Evolutionary conservation across 169 alveolate species (phyloP).

Genomic region (Plasmodium billcollinsi): DNA sequence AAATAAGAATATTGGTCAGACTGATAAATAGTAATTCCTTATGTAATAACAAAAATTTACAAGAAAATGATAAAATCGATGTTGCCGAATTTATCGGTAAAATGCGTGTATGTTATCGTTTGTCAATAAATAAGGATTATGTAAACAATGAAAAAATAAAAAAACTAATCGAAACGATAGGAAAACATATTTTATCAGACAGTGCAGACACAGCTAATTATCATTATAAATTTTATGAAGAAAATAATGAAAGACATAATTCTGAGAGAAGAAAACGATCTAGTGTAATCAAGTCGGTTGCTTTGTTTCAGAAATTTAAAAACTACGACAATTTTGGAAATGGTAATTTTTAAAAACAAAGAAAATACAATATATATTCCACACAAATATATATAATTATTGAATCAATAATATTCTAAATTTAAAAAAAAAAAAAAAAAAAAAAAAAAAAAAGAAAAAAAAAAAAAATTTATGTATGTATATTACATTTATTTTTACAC

Average conservation of each 20-base stretch:
- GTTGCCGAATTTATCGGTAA: constrained; percentile 90
- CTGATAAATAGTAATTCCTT: constrained; percentile 83
- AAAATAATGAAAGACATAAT: constrained; percentile 23
- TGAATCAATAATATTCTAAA: neutral
- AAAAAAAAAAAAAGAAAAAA: neutral
- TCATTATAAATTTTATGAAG: constrained; percentile 85
- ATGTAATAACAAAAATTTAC: constrained; percentile 80
- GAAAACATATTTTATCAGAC: constrained; percentile 87
- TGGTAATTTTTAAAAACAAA: constrained; percentile 20
- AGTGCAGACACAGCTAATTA: constrained; percentile 90
- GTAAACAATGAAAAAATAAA: constrained; percentile 86
- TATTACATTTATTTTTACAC: neutral
- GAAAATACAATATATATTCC: neutral
- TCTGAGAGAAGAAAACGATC: constrained; percentile 84
- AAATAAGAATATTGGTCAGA: constrained; percentile 87
- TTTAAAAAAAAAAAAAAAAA: neutral
- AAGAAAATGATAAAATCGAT: constrained; percentile 81
- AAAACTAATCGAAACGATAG: constrained; percentile 88
- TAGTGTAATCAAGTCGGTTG: constrained; percentile 90
- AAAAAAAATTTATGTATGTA: constrained; percentile 16
- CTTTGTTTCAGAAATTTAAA: constrained; percentile 89
- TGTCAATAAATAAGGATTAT: constrained; percentile 80
- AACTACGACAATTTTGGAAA: constrained; percentile 86
- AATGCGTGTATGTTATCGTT: constrained; percentile 87
- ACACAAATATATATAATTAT: neutral